phyloP scores from a whole-genome alignment of 2,329 filamentous ascomycete genomes.

The Colletotrichum endophyticum region DNA sequence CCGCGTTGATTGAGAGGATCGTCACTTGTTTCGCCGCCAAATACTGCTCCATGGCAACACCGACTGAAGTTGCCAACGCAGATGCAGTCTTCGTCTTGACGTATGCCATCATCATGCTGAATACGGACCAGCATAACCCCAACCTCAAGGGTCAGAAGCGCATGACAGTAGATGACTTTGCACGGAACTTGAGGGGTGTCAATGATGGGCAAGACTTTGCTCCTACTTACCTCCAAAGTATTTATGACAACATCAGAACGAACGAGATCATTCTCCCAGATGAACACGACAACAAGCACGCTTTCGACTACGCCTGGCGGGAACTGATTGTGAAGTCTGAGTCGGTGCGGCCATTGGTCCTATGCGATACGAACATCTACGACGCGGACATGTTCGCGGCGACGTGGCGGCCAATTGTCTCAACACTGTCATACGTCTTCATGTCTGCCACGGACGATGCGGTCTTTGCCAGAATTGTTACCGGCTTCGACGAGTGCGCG shows the following conservation, averaged over 20 bases:
- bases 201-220: slow-evolving; percentile 88
- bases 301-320: slow-evolving; percentile 97
- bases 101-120: slow-evolving; percentile 97
- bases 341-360: slow-evolving; percentile 72
- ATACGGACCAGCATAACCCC: slow-evolving; percentile 95
- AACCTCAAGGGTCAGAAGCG: slow-evolving; percentile 80
- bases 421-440: slow-evolving; percentile 96
- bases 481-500: slow-evolving; percentile 95
- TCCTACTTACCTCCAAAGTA: slow-evolving; percentile 80
- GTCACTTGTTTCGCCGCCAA: slow-evolving; percentile 86
- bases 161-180: slow-evolving; percentile 85
- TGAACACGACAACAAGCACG: slow-evolving; percentile 95
- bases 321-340: slow-evolving; percentile 88
- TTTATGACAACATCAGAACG: slow-evolving; percentile 88
- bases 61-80: slow-evolving; percentile 79
- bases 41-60: slow-evolving; percentile 74
- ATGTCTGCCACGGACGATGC: slow-evolving; percentile 98
- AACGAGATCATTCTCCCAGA: slow-evolving; percentile 97
- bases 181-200: slow-evolving; percentile 86
- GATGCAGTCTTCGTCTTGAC: slow-evolving; percentile 90
- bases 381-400: slow-evolving; percentile 98
- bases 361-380: slow-evolving; percentile 92
- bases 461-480: slow-evolving; percentile 91
- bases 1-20: slow-evolving; percentile 90
- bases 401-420: slow-evolving; percentile 94